Conservation (phyloP, 2,329 filamentous ascomycete genomes). For the Fusarium armeniacum region DNA sequence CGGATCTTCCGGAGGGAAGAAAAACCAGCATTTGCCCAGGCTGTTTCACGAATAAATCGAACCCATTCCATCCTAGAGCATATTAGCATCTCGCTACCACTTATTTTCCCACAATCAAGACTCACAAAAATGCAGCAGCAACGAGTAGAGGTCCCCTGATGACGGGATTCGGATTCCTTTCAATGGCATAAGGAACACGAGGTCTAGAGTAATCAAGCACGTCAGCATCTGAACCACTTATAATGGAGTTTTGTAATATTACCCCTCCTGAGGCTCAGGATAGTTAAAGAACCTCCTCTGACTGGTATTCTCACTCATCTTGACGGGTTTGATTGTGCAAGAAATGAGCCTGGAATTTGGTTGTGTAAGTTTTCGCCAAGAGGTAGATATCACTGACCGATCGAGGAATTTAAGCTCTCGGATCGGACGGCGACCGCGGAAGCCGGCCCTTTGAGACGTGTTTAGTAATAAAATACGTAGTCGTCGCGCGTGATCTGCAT, state of each 20-base stretch:
- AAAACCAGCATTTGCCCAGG: conserved; percentile 76
- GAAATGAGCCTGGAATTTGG: background rate
- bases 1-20: conserved; percentile 67
- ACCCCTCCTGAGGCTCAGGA: conserved; percentile 41
- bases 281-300: conserved; percentile 42
- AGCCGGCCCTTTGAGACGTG: conserved; percentile 13
- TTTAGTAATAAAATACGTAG: conserved; percentile 34
- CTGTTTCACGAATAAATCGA: conserved; percentile 43
- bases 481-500: conserved; percentile 30
- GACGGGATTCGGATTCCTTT: conserved; percentile 40
- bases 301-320: conserved; percentile 15
- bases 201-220: conserved; percentile 27
- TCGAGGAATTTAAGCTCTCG: conserved; percentile 30
- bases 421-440: conserved; percentile 33
- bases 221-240: conserved; percentile 27
- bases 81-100: background rate
- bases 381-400: background rate
- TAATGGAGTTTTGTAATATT: background rate
- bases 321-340: background rate
- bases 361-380: background rate
- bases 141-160: conserved; percentile 33
- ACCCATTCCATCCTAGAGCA: conserved; percentile 45
- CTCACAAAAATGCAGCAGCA: conserved; percentile 42
- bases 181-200: conserved; percentile 35
- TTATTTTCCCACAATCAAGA: accelerated